Evolutionary conservation across 257 asterid genomes (phyloP).

Genomic region (Parsonsia alboflavescens): DNA sequence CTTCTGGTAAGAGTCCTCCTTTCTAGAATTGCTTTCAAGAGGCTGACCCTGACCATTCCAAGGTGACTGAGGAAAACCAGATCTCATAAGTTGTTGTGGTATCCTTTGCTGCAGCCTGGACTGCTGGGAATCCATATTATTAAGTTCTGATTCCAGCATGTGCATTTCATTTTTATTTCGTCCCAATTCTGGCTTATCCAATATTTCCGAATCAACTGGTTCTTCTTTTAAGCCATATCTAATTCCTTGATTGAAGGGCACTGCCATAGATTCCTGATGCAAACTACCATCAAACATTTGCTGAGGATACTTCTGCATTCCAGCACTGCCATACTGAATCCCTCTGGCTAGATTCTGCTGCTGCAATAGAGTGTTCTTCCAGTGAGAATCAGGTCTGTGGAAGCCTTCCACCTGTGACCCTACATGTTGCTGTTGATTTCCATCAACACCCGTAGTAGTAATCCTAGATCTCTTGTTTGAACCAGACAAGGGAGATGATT

Average conservation of each 20-base stretch:
- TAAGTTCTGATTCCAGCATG: conserved; percentile 47
- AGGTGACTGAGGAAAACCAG: conserved; percentile 59
- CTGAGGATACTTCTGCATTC: conserved; percentile 64
- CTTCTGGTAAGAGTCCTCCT: conserved; percentile 70
- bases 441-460: conserved; percentile 40
- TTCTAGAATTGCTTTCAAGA: conserved; percentile 59
- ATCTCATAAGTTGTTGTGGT: conserved; percentile 58
- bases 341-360: conserved; percentile 60
- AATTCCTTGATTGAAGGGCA: conserved; percentile 67
- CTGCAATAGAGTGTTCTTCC: conserved; percentile 72
- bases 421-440: conserved; percentile 48
- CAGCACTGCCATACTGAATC: conserved; percentile 48
- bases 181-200: conserved; percentile 51
- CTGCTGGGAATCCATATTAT: conserved; percentile 57
- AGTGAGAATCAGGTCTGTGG: conserved; percentile 65
- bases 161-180: conserved; percentile 44
- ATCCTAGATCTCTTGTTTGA: conserved; percentile 57
- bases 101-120: conserved; percentile 67
- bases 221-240: conserved; percentile 88
- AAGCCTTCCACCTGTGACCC: conserved; percentile 59
- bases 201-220: conserved; percentile 65
- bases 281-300: conserved; percentile 64
- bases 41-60: conserved; percentile 78
- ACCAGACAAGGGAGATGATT: conserved; percentile 43
- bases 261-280: conserved; percentile 58